phyloP scores from a whole-genome alignment of 495 filamentous ascomycete species.

The Penicillium atrosanguineum region DNA sequence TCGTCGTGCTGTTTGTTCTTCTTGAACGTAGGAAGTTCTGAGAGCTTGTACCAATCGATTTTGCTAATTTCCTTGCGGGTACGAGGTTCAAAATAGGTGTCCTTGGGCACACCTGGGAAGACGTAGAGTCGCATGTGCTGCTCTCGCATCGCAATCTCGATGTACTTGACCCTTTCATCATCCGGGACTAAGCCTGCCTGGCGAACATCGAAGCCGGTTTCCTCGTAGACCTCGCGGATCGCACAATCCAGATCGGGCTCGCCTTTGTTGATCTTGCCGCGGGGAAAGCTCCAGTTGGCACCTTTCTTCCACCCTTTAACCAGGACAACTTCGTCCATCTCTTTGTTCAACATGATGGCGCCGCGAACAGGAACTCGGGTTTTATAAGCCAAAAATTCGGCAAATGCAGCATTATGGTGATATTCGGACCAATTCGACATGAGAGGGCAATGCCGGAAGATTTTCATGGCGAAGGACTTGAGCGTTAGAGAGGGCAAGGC shows the following conservation, averaged over 20 bases:
- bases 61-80: slow-evolving; percentile 97
- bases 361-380: slow-evolving; percentile 89
- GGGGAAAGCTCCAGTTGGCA: slow-evolving; percentile 92
- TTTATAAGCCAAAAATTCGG: slow-evolving; percentile 90
- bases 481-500: slow-evolving; percentile 79
- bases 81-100: slow-evolving; percentile 81
- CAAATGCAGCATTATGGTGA: slow-evolving; percentile 75
- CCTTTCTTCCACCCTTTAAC: slow-evolving; percentile 98
- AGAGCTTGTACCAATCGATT: slow-evolving; percentile 87
- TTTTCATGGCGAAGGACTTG: slow-evolving; percentile 75
- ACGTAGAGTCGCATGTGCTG: slow-evolving; percentile 91
- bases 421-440: slow-evolving; percentile 76
- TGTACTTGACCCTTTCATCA: slow-evolving; percentile 67
- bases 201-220: slow-evolving; percentile 85
- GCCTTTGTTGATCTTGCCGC: slow-evolving; percentile 96
- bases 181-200: slow-evolving; percentile 67
- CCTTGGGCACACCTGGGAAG: slow-evolving; percentile 79
- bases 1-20: slow-evolving; percentile 60
- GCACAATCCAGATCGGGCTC: slow-evolving; percentile 92
- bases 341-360: slow-evolving; percentile 84
- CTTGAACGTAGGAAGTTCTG: slow-evolving; percentile 79
- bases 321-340: slow-evolving; percentile 86
- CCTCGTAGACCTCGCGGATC: slow-evolving; percentile 89
- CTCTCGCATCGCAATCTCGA: slow-evolving; percentile 84
- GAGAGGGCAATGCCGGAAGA: slow-evolving; percentile 90